phyloP scores from a whole-genome alignment of 352 stramenopile genomes.

The Phytophthora ohioensis region DNA sequence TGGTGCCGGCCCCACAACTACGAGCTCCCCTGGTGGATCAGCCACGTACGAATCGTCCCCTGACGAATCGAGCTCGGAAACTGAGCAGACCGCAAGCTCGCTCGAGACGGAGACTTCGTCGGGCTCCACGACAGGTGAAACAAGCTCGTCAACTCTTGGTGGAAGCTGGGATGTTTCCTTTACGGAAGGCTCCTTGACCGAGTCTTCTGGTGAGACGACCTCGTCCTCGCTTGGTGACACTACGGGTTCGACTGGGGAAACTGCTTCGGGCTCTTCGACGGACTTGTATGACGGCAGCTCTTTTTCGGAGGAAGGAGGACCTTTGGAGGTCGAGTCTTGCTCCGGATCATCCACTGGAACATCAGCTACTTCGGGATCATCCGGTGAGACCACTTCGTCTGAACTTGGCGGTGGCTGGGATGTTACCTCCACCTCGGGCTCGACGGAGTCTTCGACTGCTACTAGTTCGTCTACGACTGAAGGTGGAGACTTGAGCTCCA shows the following conservation, averaged over 20 bases:
- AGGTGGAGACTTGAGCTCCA: not conserved
- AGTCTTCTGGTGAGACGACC: constrained; percentile 12
- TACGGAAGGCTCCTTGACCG: constrained; percentile 12
- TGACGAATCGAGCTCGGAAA: constrained; percentile 23
- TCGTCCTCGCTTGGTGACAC: constrained; percentile 11
- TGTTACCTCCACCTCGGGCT: constrained; percentile 5
- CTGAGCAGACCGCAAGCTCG: constrained; percentile 16
- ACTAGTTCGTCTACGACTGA: constrained; percentile 3
- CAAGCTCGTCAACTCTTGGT: constrained; percentile 13
- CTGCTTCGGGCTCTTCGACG: constrained; percentile 12
- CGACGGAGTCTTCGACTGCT: not conserved
- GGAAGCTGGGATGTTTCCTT: constrained; percentile 18
- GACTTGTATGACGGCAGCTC: not conserved
- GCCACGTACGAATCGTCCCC: constrained; percentile 4
- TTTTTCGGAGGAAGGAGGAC: constrained; percentile 4
- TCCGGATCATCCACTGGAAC: constrained; percentile 17
- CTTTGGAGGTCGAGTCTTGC: constrained; percentile 14
- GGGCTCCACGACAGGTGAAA: constrained; percentile 16
- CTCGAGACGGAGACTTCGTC: constrained; percentile 13
- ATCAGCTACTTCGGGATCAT: constrained; percentile 7
- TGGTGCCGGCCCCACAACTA: constrained; percentile 3
- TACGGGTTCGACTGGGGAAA: not conserved
- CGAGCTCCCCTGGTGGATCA: constrained; percentile 1
- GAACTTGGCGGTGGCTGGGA: constrained; percentile 13
- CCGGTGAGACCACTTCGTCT: constrained; percentile 6